Percentiles rank a stretch among this genome's conserved stretches.
Conservation (phyloP, 768 basidiomycete species). For the Cystofilobasidium ferigula region DNA sequence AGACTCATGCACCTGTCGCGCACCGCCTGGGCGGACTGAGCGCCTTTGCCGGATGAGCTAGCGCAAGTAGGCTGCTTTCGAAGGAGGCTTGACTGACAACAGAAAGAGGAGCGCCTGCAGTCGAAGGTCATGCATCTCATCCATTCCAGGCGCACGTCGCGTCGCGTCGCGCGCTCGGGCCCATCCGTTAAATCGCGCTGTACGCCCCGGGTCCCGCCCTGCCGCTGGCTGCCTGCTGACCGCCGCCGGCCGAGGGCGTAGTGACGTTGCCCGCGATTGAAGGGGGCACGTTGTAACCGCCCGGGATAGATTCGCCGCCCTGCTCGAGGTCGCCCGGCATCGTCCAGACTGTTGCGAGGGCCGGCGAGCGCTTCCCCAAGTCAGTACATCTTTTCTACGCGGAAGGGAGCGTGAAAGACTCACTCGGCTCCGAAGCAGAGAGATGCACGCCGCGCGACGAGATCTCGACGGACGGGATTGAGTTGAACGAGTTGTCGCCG, state of each 20-base stretch:
- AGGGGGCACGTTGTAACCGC: slow-evolving; percentile 9
- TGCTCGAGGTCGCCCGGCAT: slow-evolving; percentile 14
- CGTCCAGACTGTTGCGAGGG: slow-evolving; percentile 13
- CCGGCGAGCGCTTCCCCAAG: no score
- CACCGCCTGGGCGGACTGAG: no score
- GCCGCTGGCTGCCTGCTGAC: background rate
- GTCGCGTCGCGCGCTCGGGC: no score
- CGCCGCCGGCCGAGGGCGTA: background rate
- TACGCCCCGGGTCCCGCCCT: background rate
- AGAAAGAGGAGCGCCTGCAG: no score
- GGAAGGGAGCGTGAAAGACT: background rate
- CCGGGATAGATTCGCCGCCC: background rate
- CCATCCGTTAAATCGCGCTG: background rate
- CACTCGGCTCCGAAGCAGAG: slow-evolving; percentile 3
- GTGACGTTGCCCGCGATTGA: background rate
- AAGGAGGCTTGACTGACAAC: no score
- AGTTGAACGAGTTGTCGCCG: slow-evolving; percentile 13
- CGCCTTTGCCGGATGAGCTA: no score
- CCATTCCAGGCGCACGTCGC: no score
- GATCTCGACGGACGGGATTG: slow-evolving; percentile 15
- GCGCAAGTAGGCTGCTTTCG: no score
- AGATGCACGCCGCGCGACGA: slow-evolving; percentile 20
- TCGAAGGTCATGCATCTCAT: no score
- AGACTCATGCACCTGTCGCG: no score
- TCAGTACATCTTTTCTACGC: no score